Percentiles rank a stretch among this genome's conserved stretches.
Evolutionary conservation across 2,329 filamentous ascomycete species (phyloP).

Genomic region (Botrytis cinerea): DNA sequence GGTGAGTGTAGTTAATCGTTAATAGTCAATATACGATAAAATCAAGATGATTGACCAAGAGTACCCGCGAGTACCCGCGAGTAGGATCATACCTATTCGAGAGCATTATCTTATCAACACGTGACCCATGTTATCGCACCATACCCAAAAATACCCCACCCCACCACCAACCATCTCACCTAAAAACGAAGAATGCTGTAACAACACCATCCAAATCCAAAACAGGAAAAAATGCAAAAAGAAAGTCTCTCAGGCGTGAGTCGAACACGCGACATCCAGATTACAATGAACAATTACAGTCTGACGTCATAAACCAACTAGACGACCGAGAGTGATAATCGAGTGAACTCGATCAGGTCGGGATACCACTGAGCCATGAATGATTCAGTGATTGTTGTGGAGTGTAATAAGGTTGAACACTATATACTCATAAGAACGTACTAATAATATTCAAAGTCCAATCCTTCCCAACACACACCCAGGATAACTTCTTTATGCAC

Average conservation of each 20-base stretch:
- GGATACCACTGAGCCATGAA: background rate
- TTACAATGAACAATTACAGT: slow-evolving; percentile 13
- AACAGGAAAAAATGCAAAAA: background rate
- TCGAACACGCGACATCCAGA: slow-evolving; percentile 19
- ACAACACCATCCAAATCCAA: background rate
- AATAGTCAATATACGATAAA: background rate
- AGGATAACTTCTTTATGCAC: background rate
- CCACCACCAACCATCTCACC: background rate
- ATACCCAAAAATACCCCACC: background rate
- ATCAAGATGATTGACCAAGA: background rate
- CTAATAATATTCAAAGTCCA: background rate
- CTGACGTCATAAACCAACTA: slow-evolving; percentile 17
- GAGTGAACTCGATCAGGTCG: slow-evolving; percentile 18
- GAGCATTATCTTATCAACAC: background rate
- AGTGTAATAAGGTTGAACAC: accelerated
- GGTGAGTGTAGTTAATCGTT: background rate
- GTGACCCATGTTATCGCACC: background rate
- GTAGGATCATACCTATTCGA: no score
- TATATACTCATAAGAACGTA: accelerated
- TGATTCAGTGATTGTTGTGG: background rate
- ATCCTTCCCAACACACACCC: background rate
- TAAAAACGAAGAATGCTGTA: background rate
- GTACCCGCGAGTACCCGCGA: no score
- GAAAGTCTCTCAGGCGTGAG: slow-evolving; percentile 8
- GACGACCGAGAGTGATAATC: slow-evolving; percentile 13